Percentiles rank a stretch among this genome's conserved stretches.
Conservation (phyloP, 768 basidiomycete genomes). For the Serpula lacrymans region DNA sequence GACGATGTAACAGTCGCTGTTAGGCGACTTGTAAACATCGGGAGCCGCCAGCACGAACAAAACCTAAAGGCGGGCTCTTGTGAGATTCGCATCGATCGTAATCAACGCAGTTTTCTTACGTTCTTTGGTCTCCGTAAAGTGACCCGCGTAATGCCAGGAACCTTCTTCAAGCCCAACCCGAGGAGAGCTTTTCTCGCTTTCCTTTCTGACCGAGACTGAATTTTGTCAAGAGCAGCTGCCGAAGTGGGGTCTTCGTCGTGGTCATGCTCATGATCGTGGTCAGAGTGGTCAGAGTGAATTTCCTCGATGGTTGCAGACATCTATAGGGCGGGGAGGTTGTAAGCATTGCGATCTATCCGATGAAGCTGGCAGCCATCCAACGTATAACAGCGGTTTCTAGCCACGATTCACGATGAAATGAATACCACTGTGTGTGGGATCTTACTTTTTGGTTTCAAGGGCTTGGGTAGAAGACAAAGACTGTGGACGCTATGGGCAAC, state of each 20-base stretch:
- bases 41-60: slow-evolving; percentile 91
- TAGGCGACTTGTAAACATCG: slow-evolving; percentile 96
- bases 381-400: slow-evolving; percentile 4
- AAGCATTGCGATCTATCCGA: slow-evolving; percentile 24
- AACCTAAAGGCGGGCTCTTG: slow-evolving; percentile 48
- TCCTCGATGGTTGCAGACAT: slow-evolving; percentile 88
- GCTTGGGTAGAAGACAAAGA: no score
- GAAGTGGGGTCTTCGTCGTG: slow-evolving; percentile 83
- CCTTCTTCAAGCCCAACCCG: slow-evolving; percentile 87
- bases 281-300: slow-evolving; percentile 76
- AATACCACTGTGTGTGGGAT: no score
- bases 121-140: slow-evolving; percentile 94
- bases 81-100: not conserved
- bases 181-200: slow-evolving; percentile 94
- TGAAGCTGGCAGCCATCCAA: slow-evolving; percentile 26
- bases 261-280: slow-evolving; percentile 50
- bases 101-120: slow-evolving; percentile 48
- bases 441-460: no score
- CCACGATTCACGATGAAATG: not conserved
- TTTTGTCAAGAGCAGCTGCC: slow-evolving; percentile 83
- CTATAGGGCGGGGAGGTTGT: slow-evolving; percentile 24
- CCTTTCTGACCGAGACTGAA: slow-evolving; percentile 91
- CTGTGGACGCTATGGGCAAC: no score
- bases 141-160: slow-evolving; percentile 91
- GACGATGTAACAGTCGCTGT: slow-evolving; percentile 98